phyloP scores from a whole-genome alignment of 331 rosid genomes.

The Rhamnella rubrinervis region DNA sequence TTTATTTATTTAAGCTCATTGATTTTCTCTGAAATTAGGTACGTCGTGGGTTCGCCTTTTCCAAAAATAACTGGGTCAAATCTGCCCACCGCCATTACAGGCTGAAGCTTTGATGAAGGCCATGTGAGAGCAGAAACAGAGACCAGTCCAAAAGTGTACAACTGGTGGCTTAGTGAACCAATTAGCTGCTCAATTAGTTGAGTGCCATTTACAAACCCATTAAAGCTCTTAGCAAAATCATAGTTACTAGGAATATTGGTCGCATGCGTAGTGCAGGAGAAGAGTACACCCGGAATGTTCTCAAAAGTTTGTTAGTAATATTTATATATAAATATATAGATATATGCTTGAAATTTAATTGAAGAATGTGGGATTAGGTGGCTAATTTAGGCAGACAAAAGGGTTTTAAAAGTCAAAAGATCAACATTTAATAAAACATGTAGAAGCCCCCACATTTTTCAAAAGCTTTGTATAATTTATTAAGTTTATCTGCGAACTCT shows the following conservation, averaged over 20 bases:
- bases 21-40: no score
- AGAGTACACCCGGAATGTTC: not conserved
- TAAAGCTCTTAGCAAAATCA: not conserved
- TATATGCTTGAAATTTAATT: not conserved
- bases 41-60: no score
- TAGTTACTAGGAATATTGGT: not conserved
- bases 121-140: not conserved
- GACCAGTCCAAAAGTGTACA: not conserved
- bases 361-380: constrained; percentile 38
- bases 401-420: constrained; percentile 29
- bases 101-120: no score
- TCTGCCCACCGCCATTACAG: no score
- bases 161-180: not conserved
- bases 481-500: not conserved
- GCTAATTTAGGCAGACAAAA: constrained; percentile 1
- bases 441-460: not conserved
- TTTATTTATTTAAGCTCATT: no score
- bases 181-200: not conserved
- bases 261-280: constrained; percentile 8
- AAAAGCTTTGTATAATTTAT: not conserved
- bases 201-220: not conserved
- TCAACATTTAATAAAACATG: constrained; percentile 9
- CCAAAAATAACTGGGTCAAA: no score
- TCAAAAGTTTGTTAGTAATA: not conserved
- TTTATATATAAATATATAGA: not conserved